Evolutionary conservation across 2,329 filamentous ascomycete genomes (phyloP).

Genomic region (Coniella vitis): DNA sequence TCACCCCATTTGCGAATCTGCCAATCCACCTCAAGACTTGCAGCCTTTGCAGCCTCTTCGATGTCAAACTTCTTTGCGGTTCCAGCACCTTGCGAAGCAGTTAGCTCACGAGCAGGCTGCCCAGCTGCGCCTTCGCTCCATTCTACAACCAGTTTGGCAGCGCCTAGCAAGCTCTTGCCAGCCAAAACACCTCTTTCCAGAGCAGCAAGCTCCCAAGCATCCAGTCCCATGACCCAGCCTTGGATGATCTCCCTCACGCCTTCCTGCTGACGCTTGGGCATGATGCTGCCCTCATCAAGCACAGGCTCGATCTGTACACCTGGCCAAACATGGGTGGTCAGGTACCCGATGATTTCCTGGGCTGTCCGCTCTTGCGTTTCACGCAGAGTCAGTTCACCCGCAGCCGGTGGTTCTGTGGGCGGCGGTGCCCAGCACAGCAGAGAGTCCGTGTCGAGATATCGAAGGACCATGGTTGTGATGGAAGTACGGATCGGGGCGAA

Average conservation of each 20-base stretch:
- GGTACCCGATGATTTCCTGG: conserved; percentile 61
- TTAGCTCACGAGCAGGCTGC: conserved; percentile 23
- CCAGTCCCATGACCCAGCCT: conserved; percentile 68
- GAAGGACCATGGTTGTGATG: conserved; percentile 64
- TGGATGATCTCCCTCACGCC: conserved; percentile 70
- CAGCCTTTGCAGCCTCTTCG: conserved; percentile 71
- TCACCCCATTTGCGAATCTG: conserved; percentile 91
- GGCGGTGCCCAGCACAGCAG: conserved; percentile 78
- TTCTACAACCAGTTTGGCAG: conserved; percentile 69
- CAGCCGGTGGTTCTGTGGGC: conserved; percentile 39
- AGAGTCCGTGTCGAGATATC: conserved; percentile 88
- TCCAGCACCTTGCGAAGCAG: conserved; percentile 21
- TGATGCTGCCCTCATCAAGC: conserved; percentile 70
- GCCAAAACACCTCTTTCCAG: conserved; percentile 79
- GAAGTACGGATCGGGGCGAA: conserved; percentile 46
- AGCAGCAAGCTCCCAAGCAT: conserved; percentile 76
- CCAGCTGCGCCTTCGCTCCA: conserved; percentile 72
- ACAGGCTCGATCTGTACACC: conserved; percentile 71
- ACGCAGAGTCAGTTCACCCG: conserved; percentile 53
- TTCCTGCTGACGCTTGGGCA: conserved; percentile 66
- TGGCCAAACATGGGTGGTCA: conserved; percentile 73
- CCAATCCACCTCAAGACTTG: conserved; percentile 81
- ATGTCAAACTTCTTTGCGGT: conserved; percentile 57
- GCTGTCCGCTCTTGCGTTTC: conserved; percentile 65
- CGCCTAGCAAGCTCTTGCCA: conserved; percentile 78